Evolutionary conservation across 208 protist genomes (phyloP).

Genomic region (Naegleria lovaniensis): DNA sequence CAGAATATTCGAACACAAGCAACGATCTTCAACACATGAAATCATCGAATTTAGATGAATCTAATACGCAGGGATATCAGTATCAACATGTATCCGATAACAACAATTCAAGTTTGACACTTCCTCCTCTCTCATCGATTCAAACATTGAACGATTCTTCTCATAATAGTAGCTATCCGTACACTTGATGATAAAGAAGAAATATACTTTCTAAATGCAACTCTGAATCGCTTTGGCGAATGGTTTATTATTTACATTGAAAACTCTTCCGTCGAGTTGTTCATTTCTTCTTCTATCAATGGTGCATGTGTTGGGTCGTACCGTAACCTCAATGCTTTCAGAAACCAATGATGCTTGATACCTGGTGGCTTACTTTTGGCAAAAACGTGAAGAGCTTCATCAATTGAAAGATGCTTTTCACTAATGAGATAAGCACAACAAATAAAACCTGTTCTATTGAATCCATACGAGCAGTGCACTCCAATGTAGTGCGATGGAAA

Average conservation of each 20-base stretch:
- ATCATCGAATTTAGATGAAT: no score
- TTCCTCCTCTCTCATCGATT: no score
- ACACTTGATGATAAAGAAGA: background rate
- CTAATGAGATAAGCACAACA: background rate
- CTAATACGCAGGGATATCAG: no score
- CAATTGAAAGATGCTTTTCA: background rate
- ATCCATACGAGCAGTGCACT: conserved; percentile 24
- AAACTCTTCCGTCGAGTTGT: background rate
- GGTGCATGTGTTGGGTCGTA: background rate
- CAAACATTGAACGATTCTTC: no score
- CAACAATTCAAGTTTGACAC: no score
- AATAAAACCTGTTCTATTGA: conserved; percentile 27
- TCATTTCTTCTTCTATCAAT: background rate
- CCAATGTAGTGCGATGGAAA: conserved; percentile 15
- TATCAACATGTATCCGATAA: no score
- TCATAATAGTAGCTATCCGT: background rate
- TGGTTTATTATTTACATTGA: background rate
- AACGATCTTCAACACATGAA: no score
- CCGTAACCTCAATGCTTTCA: background rate
- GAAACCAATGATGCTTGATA: conserved; percentile 9
- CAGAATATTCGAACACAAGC: no score
- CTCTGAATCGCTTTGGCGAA: background rate
- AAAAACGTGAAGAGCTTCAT: conserved; percentile 8
- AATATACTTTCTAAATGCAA: background rate
- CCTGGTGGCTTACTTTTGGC: background rate